Evolutionary conservation across 2,329 filamentous ascomycete genomes (phyloP).

Genomic region (Geosmithia flava): DNA sequence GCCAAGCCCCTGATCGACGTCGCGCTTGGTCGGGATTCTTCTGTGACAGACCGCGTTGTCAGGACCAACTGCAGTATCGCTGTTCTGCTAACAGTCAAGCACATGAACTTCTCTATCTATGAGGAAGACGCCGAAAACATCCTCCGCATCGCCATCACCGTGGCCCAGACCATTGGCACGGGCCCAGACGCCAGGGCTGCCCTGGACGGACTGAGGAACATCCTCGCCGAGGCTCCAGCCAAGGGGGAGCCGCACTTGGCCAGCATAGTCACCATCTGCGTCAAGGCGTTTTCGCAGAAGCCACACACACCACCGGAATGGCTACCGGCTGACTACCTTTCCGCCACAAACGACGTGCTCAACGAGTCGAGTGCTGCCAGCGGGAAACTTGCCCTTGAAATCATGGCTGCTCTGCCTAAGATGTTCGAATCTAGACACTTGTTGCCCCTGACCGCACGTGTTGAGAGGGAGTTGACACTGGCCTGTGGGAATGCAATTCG

Average conservation of each 20-base stretch:
- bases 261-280: conserved; percentile 33
- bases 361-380: conserved; percentile 18
- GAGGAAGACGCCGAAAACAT: conserved; percentile 34
- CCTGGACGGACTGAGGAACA: conserved; percentile 32
- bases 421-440: conserved; percentile 35
- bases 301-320: conserved; percentile 14
- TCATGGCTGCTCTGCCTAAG: conserved; percentile 33
- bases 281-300: conserved; percentile 21
- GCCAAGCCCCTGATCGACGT: conserved; percentile 27
- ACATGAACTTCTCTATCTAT: conserved; percentile 38
- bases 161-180: conserved; percentile 26
- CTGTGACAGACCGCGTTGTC: conserved; percentile 12
- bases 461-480: conserved; percentile 32
- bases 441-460: conserved; percentile 26
- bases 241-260: conserved; percentile 34
- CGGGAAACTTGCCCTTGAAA: conserved; percentile 32
- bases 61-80: conserved; percentile 31
- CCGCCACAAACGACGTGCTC: conserved; percentile 3
- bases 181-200: conserved; percentile 33
- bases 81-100: conserved; percentile 33
- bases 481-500: conserved; percentile 42
- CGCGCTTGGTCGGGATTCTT: conserved; percentile 17
- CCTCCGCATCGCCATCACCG: conserved; percentile 34
- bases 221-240: conserved; percentile 32
- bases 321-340: conserved; percentile 14